phyloP scores from a whole-genome alignment of 768 basidiomycete species.

The Cantharellus anzutake region DNA sequence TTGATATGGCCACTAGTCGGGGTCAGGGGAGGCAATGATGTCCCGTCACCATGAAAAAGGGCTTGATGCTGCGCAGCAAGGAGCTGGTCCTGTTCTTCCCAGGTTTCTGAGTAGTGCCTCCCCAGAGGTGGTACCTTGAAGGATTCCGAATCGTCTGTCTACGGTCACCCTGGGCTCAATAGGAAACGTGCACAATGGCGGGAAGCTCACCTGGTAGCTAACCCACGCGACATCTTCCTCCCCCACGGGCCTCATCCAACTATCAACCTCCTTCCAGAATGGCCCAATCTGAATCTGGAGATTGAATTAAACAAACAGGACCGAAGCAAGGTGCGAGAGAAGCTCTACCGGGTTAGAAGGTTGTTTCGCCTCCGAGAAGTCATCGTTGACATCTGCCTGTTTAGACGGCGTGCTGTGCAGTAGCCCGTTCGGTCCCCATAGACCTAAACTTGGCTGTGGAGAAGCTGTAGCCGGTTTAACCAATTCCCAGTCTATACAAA shows the following conservation, averaged over 20 bases:
- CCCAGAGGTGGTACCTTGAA: slow-evolving; percentile 75
- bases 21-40: neutral
- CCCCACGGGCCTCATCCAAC: slow-evolving; percentile 71
- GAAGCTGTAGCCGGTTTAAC: neutral
- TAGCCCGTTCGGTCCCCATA: slow-evolving; percentile 3
- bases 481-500: slow-evolving; percentile 6
- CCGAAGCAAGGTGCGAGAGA: slow-evolving; percentile 11
- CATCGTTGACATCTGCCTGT: slow-evolving; percentile 66
- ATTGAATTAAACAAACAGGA: neutral
- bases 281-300: slow-evolving; percentile 19
- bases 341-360: slow-evolving; percentile 45
- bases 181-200: neutral
- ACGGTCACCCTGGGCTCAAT: neutral
- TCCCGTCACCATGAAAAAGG: neutral
- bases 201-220: slow-evolving; percentile 40
- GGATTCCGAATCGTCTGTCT: slow-evolving; percentile 69
- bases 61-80: neutral
- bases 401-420: slow-evolving; percentile 33
- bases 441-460: neutral
- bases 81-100: slow-evolving; percentile 70
- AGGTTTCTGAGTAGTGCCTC: slow-evolving; percentile 72
- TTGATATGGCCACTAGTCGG: neutral
- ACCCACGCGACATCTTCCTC: slow-evolving; percentile 95
- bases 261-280: slow-evolving; percentile 78
- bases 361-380: slow-evolving; percentile 70